phyloP scores from a whole-genome alignment of 441 rosid genomes.

The Syzygium malaccense region DNA sequence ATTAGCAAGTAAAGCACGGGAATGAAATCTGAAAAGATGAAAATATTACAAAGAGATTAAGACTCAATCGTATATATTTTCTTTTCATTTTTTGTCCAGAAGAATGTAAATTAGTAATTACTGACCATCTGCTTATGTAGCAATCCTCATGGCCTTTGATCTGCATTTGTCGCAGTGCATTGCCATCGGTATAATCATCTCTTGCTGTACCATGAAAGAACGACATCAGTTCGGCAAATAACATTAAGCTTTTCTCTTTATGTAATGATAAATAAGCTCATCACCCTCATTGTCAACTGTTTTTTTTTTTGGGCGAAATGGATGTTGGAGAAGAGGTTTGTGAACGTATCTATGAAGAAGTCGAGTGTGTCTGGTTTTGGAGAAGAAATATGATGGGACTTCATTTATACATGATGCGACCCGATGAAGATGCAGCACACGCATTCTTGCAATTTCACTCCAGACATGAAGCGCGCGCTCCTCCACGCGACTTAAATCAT shows the following conservation, averaged over 20 bases:
- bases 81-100: neutral
- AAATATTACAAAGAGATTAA: neutral
- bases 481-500: neutral
- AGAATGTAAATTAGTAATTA: neutral
- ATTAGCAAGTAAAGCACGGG: neutral
- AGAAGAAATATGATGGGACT: neutral
- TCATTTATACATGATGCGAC: neutral
- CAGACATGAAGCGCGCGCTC: neutral
- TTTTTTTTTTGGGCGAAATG: neutral
- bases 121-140: neutral
- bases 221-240: neutral
- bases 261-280: neutral
- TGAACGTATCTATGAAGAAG: neutral
- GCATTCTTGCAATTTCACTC: neutral
- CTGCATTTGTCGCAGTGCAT: neutral
- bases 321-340: neutral
- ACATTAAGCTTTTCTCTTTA: neutral
- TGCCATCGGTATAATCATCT: slow-evolving; percentile 3
- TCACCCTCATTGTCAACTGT: neutral
- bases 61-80: neutral
- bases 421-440: neutral
- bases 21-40: neutral
- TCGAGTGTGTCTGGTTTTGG: neutral
- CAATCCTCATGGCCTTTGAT: slow-evolving; percentile 3
- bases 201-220: neutral